Conservation (phyloP, 352 stramenopile species). For the Phytophthora cactorum region DNA sequence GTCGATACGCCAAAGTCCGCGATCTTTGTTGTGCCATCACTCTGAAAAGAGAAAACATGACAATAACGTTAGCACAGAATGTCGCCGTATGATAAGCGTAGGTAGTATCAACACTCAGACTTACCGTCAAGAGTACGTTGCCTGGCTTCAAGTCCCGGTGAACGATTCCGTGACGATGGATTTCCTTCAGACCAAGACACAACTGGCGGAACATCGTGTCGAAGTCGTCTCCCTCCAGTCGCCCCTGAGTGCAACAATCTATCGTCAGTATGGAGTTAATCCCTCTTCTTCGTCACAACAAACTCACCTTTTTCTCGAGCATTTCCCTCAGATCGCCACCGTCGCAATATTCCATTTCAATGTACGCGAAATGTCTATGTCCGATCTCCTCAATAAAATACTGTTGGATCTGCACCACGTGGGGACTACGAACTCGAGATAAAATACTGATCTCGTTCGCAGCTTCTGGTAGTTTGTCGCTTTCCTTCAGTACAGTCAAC, state of each 20-base stretch:
- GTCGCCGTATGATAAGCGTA: neutral
- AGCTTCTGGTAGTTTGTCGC: slow-evolving; percentile 77
- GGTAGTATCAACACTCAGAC: neutral
- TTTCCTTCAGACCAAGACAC: slow-evolving; percentile 70
- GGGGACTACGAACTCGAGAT: slow-evolving; percentile 56
- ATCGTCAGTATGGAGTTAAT: neutral
- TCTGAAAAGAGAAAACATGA: slow-evolving; percentile 35
- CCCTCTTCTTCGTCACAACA: neutral
- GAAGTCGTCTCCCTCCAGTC: slow-evolving; percentile 53
- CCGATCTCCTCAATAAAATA: slow-evolving; percentile 86
- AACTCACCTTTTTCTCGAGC: slow-evolving; percentile 43
- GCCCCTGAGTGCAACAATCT: slow-evolving; percentile 36
- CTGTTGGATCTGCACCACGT: slow-evolving; percentile 74
- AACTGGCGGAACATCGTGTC: slow-evolving; percentile 70
- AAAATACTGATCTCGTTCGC: slow-evolving; percentile 81
- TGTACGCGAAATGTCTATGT: slow-evolving; percentile 80
- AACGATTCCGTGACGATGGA: slow-evolving; percentile 69
- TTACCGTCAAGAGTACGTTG: slow-evolving; percentile 78
- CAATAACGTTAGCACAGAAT: neutral
- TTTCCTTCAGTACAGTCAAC: slow-evolving; percentile 80
- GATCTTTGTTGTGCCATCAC: slow-evolving; percentile 71
- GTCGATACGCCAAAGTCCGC: slow-evolving; percentile 88
- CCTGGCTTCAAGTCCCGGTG: slow-evolving; percentile 83
- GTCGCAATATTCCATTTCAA: slow-evolving; percentile 86
- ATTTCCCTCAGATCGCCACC: slow-evolving; percentile 53